Evolutionary conservation across 352 stramenopile genomes (phyloP).

Genomic region (Phytophthora ohioensis): DNA sequence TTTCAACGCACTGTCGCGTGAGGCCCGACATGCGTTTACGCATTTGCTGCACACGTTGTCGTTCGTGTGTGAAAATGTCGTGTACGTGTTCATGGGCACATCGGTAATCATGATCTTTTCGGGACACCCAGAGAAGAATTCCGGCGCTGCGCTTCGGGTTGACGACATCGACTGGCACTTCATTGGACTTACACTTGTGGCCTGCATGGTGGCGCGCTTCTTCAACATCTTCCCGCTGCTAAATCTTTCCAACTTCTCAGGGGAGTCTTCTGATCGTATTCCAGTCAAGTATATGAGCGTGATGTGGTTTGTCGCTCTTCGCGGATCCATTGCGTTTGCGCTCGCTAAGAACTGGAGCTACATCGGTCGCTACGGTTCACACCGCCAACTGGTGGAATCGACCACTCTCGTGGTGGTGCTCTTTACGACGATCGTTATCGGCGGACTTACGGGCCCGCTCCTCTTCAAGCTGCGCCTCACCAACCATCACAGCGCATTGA

Average conservation of each 20-base stretch:
- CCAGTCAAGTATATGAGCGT: slow-evolving; percentile 77
- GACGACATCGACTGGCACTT: slow-evolving; percentile 85
- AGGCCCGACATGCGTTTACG: slow-evolving; percentile 82
- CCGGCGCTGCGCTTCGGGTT: slow-evolving; percentile 63
- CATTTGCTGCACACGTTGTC: slow-evolving; percentile 83
- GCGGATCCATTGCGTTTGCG: slow-evolving; percentile 94
- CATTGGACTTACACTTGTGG: slow-evolving; percentile 72
- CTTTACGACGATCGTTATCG: slow-evolving; percentile 89
- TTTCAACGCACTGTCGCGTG: slow-evolving; percentile 84
- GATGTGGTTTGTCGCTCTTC: slow-evolving; percentile 94
- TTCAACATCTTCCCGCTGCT: slow-evolving; percentile 85
- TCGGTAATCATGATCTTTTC: slow-evolving; percentile 87
- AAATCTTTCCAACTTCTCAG: slow-evolving; percentile 72
- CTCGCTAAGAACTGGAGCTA: slow-evolving; percentile 90
- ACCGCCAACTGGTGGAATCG: slow-evolving; percentile 84
- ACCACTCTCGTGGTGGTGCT: slow-evolving; percentile 88
- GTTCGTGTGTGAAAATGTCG: slow-evolving; percentile 84
- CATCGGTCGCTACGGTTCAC: slow-evolving; percentile 66
- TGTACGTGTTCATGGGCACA: slow-evolving; percentile 90
- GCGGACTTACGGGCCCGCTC: slow-evolving; percentile 76
- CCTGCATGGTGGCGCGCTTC: slow-evolving; percentile 73
- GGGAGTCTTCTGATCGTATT: slow-evolving; percentile 60
- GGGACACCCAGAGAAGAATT: slow-evolving; percentile 60
- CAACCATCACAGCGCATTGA: slow-evolving; percentile 45
- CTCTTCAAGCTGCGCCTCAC: slow-evolving; percentile 58